Conservation (phyloP, 768 basidiomycete genomes). For the Amanita pallidorosea region DNA sequence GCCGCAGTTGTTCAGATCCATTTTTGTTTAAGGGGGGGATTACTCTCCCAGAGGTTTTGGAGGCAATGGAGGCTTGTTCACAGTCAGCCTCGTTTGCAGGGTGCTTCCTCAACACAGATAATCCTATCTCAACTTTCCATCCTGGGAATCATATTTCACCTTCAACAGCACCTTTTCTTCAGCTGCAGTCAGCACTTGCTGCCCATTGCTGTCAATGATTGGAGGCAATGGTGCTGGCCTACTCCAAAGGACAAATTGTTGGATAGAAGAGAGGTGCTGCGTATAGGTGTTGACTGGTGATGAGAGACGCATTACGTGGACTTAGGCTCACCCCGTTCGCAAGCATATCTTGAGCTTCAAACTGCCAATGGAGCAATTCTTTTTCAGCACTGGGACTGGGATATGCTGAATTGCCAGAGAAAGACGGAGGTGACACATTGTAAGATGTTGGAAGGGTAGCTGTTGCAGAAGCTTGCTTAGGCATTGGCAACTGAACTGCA, state of each 20-base stretch:
- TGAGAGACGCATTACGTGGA: conserved; percentile 2
- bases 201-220: conserved; percentile 9
- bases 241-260: conserved; percentile 13
- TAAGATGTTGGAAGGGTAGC: too few species aligned
- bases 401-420: conserved; percentile 11
- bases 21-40: too few species aligned
- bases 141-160: too few species aligned
- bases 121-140: too few species aligned
- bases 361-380: conserved; percentile 42
- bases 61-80: too few species aligned
- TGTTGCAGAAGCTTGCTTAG: too few species aligned
- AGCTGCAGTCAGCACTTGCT: too few species aligned
- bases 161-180: too few species aligned
- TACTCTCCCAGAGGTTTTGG: too few species aligned
- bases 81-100: too few species aligned
- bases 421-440: not conserved
- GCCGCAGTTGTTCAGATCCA: too few species aligned
- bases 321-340: conserved; percentile 6
- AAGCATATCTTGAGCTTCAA: conserved; percentile 42
- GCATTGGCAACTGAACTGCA: not conserved
- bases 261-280: conserved; percentile 11
- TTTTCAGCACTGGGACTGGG: conserved; percentile 36
- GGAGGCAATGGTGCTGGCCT: conserved; percentile 25
- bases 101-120: too few species aligned
- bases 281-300: not conserved